A percentile compares a stretch with the other conserved stretches of the same genome.
phyloP scores from a whole-genome alignment of 495 filamentous ascomycete species.

The Emericellopsis terricola region DNA sequence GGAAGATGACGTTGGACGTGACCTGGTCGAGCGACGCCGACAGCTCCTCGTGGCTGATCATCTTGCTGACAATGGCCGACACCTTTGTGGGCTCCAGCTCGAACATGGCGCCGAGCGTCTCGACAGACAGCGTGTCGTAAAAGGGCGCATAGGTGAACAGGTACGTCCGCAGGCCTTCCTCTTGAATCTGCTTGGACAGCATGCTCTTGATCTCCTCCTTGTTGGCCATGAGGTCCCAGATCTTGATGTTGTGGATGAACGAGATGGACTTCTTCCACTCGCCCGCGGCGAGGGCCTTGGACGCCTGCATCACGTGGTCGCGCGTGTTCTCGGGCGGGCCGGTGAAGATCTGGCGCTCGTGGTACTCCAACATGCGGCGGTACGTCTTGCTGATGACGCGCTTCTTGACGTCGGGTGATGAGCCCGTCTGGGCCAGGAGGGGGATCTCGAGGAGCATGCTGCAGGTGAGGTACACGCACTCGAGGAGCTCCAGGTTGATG shows the following conservation, averaged over 20 bases:
- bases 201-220: conserved; percentile 85
- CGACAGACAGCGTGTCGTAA: conserved; percentile 88
- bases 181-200: conserved; percentile 94
- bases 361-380: conserved; percentile 96
- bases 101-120: conserved; percentile 82
- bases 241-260: conserved; percentile 94
- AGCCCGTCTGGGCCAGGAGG: conserved; percentile 87
- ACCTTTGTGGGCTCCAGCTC: conserved; percentile 83
- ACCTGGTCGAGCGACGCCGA: conserved; percentile 94
- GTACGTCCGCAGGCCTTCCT: conserved; percentile 94
- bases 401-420: conserved; percentile 91
- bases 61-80: conserved; percentile 87
- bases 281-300: conserved; percentile 85
- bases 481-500: conserved; percentile 95
- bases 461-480: conserved; percentile 96
- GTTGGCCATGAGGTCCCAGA: conserved; percentile 91
- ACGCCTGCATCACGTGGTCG: conserved; percentile 97
- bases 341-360: conserved; percentile 97
- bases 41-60: conserved; percentile 98
- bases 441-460: conserved; percentile 98
- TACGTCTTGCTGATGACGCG: conserved; percentile 99
- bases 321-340: conserved; percentile 96
- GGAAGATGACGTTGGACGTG: conserved; percentile 93
- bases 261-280: conserved; percentile 94
- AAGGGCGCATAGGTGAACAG: conserved; percentile 99